Evolutionary conservation across 805 yeast genomes (phyloP), one percentile per base, ranked within the genome.

Genomic region (Candida insectalens): DNA sequence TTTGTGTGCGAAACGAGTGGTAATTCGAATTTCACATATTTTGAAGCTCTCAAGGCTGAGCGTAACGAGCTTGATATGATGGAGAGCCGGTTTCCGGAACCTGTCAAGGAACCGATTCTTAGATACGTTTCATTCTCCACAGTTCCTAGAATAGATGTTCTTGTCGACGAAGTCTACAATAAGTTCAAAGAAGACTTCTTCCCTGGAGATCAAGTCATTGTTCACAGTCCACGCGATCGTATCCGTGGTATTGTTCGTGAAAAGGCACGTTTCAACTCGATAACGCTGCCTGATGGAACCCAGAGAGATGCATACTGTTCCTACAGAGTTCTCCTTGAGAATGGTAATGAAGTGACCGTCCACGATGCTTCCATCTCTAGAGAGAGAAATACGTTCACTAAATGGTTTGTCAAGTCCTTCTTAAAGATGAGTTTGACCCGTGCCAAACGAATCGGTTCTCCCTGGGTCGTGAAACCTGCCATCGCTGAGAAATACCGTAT

Each of bases 1-100:
- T 92, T 92, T 59, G 92, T 87, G 9, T 92, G 97, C 61, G 98
- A 92, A 58, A 81, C 89, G 32, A 84, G 96, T 1, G 98, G 98
- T 10, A 83, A 85, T 48, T 80, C 96, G 13, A 81, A 94, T 47
- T 67, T 89, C 37, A 84, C 96, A 1, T 92, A 72, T 53, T 88
- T 88, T 53, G 94, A 92, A 49, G 98, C 97, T 0, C 65, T 74
- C 29, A 74, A 75, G 35, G 76, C 82, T 38, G 98, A 89, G 59
- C 69, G 71, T 41, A 63, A 60, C 35, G 79, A 74, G 51, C 65
- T 73, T 49, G 53, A 58, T 36, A 74, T 71, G 40, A 85, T 89
- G 34, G 94, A 87, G 48, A 64, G 69, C 36, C 71, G 73, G 49
- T 92, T 92, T 54, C 98, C 98, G 4, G 94, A 89, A 45, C 81